Evolutionary conservation across 2,329 filamentous ascomycete species (phyloP).

Genomic region (Pyrenochaeta sp.): DNA sequence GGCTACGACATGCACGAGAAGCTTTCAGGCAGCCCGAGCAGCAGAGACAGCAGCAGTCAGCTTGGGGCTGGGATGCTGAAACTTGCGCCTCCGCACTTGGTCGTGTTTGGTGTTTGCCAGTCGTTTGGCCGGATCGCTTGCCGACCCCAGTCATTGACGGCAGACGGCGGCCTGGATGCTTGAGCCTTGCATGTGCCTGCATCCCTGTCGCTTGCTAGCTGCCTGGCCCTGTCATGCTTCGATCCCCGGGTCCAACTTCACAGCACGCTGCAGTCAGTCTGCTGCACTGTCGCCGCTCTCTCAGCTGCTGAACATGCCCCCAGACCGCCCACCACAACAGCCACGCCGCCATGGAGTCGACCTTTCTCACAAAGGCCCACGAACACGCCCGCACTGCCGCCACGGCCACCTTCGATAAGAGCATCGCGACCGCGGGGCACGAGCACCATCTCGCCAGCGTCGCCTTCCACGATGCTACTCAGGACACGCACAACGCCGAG

Average conservation of each 20-base stretch:
- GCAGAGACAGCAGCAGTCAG: background rate
- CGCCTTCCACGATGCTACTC: slow-evolving; percentile 86
- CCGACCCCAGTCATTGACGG: too few species aligned
- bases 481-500: slow-evolving; percentile 69
- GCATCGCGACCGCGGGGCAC: slow-evolving; percentile 82
- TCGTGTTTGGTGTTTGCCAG: slow-evolving; percentile 2
- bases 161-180: too few species aligned
- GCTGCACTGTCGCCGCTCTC: too few species aligned
- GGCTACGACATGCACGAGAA: background rate
- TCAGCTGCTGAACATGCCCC: slow-evolving; percentile 11
- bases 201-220: slow-evolving; percentile 11
- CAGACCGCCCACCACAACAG: background rate
- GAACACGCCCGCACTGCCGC: slow-evolving; percentile 87
- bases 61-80: slow-evolving; percentile 10
- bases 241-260: too few species aligned
- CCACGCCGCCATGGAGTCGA: slow-evolving; percentile 67
- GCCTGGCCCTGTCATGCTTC: too few species aligned
- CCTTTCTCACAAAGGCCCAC: slow-evolving; percentile 78
- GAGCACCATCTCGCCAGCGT: slow-evolving; percentile 88
- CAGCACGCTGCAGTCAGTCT: too few species aligned
- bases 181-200: slow-evolving; percentile 7
- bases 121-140: too few species aligned
- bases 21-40: background rate
- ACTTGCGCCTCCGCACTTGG: slow-evolving; percentile 2
- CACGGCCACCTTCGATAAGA: slow-evolving; percentile 69